Evolutionary conservation across 176 grass and related monocot genomes (phyloP).

Genomic region (Sorghum bicolor): DNA sequence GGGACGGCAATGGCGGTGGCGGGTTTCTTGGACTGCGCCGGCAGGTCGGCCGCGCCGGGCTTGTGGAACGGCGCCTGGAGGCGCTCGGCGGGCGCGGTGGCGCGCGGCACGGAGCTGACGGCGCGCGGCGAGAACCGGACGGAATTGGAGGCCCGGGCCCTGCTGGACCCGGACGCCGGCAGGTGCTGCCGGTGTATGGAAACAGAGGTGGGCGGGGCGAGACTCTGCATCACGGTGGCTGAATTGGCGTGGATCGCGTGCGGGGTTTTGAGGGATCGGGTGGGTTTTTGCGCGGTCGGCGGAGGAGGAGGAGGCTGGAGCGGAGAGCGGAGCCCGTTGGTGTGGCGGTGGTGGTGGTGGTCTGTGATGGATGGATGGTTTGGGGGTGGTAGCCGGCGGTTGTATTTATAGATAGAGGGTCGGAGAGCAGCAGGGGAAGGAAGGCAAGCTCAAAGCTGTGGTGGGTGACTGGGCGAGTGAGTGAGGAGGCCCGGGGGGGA

Average conservation of each 20-base stretch:
- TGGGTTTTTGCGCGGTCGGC: not conserved
- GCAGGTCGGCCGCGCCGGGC: not conserved
- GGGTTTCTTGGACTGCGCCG: not conserved
- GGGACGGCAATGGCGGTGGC: slow-evolving; percentile 39
- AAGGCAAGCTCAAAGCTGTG: not conserved
- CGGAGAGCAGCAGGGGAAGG: not conserved
- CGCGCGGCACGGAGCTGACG: slow-evolving; percentile 16
- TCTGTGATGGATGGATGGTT: not conserved
- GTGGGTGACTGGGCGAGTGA: not conserved
- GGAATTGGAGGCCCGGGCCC: not conserved
- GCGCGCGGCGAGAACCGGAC: slow-evolving; percentile 27
- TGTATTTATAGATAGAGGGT: slow-evolving; percentile 49
- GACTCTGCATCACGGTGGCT: slow-evolving; percentile 18
- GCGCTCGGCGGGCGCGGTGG: not conserved
- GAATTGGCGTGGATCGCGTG: not conserved
- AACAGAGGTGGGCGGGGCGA: slow-evolving; percentile 24
- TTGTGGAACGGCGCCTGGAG: not conserved
- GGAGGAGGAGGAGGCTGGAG: not conserved
- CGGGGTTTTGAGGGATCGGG: not conserved
- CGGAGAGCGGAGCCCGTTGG: not conserved
- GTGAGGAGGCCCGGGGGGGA: too few species aligned
- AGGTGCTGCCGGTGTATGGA: slow-evolving; percentile 38
- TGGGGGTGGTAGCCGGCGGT: not conserved
- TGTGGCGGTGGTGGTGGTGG: not conserved
- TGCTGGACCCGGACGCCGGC: not conserved